These are phyloP conservation scores for Chaetomium cochliodes DNA, from an alignment of 495 filamentous ascomycete species.

Conservation along the genomic window DNA sequence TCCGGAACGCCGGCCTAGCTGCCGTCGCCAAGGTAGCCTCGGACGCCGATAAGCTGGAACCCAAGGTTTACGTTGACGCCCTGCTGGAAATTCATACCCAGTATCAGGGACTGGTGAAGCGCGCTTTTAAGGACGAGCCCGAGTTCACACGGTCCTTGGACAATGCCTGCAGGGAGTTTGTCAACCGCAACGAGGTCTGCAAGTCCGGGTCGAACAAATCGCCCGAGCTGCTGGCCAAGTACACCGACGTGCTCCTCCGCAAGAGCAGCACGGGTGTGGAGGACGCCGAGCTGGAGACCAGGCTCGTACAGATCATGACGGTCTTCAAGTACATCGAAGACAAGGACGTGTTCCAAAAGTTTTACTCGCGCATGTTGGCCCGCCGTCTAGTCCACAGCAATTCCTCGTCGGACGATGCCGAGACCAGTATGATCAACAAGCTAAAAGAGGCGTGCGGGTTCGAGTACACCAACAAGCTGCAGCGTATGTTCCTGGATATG, in stretches of 20 bases:
- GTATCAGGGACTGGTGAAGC: constrained; percentile 86
- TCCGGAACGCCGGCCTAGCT: constrained; percentile 79
- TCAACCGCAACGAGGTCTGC: constrained; percentile 95
- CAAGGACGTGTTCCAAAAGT: constrained; percentile 99
- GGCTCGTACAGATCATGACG: constrained; percentile 95
- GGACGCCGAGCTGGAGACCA: constrained; percentile 88
- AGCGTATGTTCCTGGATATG: constrained; percentile 99
- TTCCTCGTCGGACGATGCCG: constrained; percentile 93
- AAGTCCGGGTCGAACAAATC: constrained; percentile 88
- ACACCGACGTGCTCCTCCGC: constrained; percentile 89
- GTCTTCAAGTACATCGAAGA: constrained; percentile 99
- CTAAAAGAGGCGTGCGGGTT: constrained; percentile 98
- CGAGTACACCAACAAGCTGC: constrained; percentile 98
- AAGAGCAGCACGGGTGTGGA: constrained; percentile 89
- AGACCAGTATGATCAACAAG: constrained; percentile 99
- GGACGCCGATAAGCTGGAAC: constrained; percentile 87
- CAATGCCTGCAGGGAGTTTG: constrained; percentile 96
- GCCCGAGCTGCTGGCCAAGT: constrained; percentile 91
- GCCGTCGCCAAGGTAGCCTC: constrained; percentile 89
- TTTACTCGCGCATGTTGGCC: constrained; percentile 95
- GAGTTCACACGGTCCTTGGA: constrained; percentile 96
- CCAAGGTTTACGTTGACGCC: constrained; percentile 94
- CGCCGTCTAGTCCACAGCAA: constrained; percentile 91
- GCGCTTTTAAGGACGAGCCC: constrained; percentile 90
- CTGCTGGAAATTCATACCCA: constrained; percentile 90